These are phyloP conservation scores for Piromyces sp. DNA, from an alignment of 192 early-diverging fungal species.

Conservation along the genomic window DNA sequence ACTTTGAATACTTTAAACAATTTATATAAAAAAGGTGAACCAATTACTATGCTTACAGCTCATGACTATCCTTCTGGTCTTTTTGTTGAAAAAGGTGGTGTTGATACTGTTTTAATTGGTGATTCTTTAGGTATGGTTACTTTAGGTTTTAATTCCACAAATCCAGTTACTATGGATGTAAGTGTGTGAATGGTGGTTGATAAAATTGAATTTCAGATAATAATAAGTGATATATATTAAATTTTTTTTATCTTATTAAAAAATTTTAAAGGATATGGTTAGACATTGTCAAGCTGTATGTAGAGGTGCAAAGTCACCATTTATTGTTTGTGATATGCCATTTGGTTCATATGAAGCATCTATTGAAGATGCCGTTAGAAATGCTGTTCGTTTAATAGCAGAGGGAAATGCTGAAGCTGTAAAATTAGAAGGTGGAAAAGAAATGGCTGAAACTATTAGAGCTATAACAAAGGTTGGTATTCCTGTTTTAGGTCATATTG, in stretches of 20 bases:
- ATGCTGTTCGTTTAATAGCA: conserved; percentile 63
- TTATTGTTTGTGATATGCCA: conserved; percentile 79
- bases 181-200: too few species aligned
- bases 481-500: conserved; percentile 87
- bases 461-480: conserved; percentile 73
- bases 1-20: conserved; percentile 65
- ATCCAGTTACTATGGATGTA: conserved; percentile 70
- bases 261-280: conserved; percentile 77
- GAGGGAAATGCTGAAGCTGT: conserved; percentile 88
- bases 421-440: conserved; percentile 86
- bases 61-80: conserved; percentile 86
- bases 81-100: conserved; percentile 60
- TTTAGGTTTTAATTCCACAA: conserved; percentile 72
- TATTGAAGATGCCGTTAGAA: conserved; percentile 54
- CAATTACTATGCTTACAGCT: conserved; percentile 89
- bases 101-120: conserved; percentile 83
- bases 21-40: conserved; percentile 49
- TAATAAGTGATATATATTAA: too few species aligned
- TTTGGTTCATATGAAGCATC: conserved; percentile 70
- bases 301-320: conserved; percentile 52
- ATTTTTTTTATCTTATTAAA: too few species aligned
- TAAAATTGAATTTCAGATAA: too few species aligned
- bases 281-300: conserved; percentile 84
- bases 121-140: conserved; percentile 96
- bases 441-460: conserved; percentile 58